These are phyloP conservation scores for Parmelia sp. DNA, from an alignment of 495 filamentous ascomycete genomes.

Conservation along the genomic window DNA sequence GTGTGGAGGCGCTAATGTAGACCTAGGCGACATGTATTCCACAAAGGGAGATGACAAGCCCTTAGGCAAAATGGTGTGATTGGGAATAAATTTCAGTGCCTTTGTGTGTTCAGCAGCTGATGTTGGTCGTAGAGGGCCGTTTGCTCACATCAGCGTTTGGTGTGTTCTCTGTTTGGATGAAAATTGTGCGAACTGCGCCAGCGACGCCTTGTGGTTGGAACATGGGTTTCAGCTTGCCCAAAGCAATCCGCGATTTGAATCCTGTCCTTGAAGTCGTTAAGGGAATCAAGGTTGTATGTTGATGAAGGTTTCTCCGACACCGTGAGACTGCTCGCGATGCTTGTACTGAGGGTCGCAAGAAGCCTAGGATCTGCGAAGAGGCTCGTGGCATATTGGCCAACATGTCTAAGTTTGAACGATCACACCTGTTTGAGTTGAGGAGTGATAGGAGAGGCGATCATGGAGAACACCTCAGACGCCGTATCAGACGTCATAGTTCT, in stretches of 20 bases:
- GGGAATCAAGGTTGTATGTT: background rate
- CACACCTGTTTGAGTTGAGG: too few relatives aligned
- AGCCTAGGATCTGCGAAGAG: background rate
- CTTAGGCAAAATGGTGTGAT: slow-evolving; percentile 70
- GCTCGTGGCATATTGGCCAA: background rate
- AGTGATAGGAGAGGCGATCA: too few relatives aligned
- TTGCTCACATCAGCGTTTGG: slow-evolving; percentile 75
- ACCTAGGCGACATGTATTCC: slow-evolving; percentile 84
- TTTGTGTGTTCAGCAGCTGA: slow-evolving; percentile 25
- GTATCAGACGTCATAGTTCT: too few relatives aligned
- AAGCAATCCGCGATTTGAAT: background rate
- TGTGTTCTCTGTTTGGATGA: slow-evolving; percentile 93
- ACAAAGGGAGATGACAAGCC: slow-evolving; percentile 67
- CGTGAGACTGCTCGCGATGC: background rate
- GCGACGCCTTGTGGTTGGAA: background rate
- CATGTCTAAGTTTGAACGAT: background rate
- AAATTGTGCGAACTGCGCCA: slow-evolving; percentile 66
- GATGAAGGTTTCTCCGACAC: slow-evolving; percentile 7
- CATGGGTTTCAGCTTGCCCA: background rate
- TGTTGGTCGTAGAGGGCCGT: slow-evolving; percentile 4
- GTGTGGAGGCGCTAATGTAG: slow-evolving; percentile 80
- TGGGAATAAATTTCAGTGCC: slow-evolving; percentile 90
- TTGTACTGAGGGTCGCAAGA: background rate
- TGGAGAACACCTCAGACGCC: too few relatives aligned
- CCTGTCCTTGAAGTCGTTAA: background rate